Evolutionary conservation across 306 rosid species (phyloP), one percentile per base, ranked within the genome.

Genomic region (Gleditsia sinensis): DNA sequence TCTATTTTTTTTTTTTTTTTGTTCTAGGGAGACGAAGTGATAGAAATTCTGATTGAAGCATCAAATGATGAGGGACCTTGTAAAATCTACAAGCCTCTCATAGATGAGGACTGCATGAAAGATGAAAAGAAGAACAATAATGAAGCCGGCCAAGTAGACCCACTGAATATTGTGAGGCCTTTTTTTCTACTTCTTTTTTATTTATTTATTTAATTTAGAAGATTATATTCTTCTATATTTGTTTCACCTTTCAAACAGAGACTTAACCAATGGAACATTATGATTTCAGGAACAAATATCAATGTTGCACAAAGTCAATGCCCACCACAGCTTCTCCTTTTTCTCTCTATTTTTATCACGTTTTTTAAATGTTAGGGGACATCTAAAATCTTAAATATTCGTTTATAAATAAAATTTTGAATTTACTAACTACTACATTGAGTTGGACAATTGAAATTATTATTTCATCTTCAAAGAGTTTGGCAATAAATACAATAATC

Each of bases 321-420:
- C 36, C 74, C 30, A 48, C 61, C 54, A 74, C 56, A 33, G 28
- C 1, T 16, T 23, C 40, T 50, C 71, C 42, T 39, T 63, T 72
- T 27, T 27, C 56, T 32, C 46, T 71, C 23, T 25, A 5, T 25
- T 1, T 57, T 30, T 57, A 9, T 72, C 67, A 7, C 57, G n/a
- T 16, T 9, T 45, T 9, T 12, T 4, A 12, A 0, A 2, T n/a
- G n/a, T n/a, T n/a, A n/a, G n/a, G n/a, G n/a, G n/a, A n/a, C n/a
- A n/a, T n/a, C n/a, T n/a, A n/a, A n/a, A n/a, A n/a, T n/a, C n/a
- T n/a, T n/a, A n/a, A n/a, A n/a, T n/a, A n/a, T n/a, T n/a, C n/a
- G n/a, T n/a, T n/a, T n/a, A n/a, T n/a, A n/a, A n/a, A n/a, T n/a
- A n/a, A n/a, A n/a, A n/a, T n/a, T n/a, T n/a, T n/a, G n/a, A n/a